Evolutionary conservation across 805 yeast genomes (phyloP).

Genomic region (Metschnikowia gruessii): DNA sequence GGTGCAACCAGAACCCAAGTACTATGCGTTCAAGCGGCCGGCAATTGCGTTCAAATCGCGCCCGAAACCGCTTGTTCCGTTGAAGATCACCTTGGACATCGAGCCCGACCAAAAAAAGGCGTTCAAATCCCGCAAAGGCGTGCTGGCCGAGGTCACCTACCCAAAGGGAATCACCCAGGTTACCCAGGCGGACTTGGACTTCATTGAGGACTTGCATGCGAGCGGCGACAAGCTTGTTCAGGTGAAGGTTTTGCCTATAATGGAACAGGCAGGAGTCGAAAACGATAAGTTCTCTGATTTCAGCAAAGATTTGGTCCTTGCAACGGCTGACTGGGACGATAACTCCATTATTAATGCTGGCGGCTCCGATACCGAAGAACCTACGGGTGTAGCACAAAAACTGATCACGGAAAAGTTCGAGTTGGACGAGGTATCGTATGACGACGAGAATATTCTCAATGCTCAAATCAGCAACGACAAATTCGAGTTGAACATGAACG

Average conservation of each 20-base stretch:
- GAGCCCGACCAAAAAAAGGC: conserved; percentile 57
- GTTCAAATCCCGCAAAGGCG: conserved; percentile 38
- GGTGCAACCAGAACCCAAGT: conserved; percentile 59
- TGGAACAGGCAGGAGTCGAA: conserved; percentile 32
- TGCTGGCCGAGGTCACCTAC: conserved; percentile 4
- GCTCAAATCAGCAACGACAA: conserved; percentile 50
- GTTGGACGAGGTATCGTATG: conserved; percentile 43
- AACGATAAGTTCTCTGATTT: conserved; percentile 41
- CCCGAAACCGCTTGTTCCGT: conserved; percentile 53
- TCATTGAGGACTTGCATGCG: conserved; percentile 27
- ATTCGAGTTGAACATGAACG: conserved; percentile 77
- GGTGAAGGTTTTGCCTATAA: conserved; percentile 29
- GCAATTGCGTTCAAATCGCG: conserved; percentile 31
- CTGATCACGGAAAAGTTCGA: conserved; percentile 11
- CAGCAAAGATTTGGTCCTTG: conserved; percentile 56
- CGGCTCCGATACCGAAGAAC: conserved; percentile 19
- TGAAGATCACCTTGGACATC: conserved; percentile 56
- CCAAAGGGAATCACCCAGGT: conserved; percentile 20
- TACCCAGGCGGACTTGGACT: conserved; percentile 31
- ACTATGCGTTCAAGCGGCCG: conserved; percentile 53
- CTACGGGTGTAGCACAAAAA: background rate
- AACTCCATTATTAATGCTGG: conserved; percentile 55
- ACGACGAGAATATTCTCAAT: conserved; percentile 71
- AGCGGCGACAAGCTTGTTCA: conserved; percentile 19
- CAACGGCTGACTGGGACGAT: conserved; percentile 79